Percentiles rank a stretch among this genome's conserved stretches.
Conservation (phyloP, 352 stramenopile species). For the Phytophthora quininea region DNA sequence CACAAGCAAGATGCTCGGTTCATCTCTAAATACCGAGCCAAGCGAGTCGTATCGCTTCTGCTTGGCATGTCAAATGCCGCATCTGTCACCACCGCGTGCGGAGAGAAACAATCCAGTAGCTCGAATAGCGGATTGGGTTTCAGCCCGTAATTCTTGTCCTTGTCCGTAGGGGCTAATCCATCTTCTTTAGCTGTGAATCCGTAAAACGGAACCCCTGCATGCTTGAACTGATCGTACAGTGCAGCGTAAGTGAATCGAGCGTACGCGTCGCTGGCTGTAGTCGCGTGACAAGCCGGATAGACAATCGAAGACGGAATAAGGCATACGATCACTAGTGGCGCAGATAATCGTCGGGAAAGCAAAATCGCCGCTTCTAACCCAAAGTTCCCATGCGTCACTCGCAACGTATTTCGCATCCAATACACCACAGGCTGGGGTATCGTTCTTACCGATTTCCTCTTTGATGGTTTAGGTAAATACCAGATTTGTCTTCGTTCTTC, state of each 20-base stretch:
- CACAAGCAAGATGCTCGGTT: constrained; percentile 47
- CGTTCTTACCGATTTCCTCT: constrained; percentile 1
- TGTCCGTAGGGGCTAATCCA: not conserved
- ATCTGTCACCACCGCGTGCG: constrained; percentile 52
- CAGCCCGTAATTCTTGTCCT: constrained; percentile 7
- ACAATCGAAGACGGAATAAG: constrained; percentile 54
- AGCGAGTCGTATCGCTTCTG: constrained; percentile 39
- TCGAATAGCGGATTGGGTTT: constrained; percentile 38
- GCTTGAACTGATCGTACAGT: constrained; percentile 52
- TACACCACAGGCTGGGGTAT: constrained; percentile 54
- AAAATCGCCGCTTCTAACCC: constrained; percentile 55
- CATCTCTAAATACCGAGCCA: constrained; percentile 41
- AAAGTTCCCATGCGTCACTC: constrained; percentile 70
- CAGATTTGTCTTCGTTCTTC: constrained; percentile 48
- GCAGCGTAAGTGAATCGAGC: constrained; percentile 56
- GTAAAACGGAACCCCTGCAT: constrained; percentile 47
- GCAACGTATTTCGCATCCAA: constrained; percentile 70
- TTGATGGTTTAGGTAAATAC: constrained; percentile 35
- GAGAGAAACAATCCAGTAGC: constrained; percentile 47
- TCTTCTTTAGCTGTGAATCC: constrained; percentile 43
- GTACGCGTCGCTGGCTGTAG: constrained; percentile 62
- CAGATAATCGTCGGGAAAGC: constrained; percentile 45
- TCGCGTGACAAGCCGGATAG: constrained; percentile 61
- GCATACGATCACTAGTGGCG: constrained; percentile 53
- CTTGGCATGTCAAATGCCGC: constrained; percentile 36